These are phyloP conservation scores for Wickerhamiella dianesei DNA, from an alignment of 805 yeast species.

Conservation along the genomic window DNA sequence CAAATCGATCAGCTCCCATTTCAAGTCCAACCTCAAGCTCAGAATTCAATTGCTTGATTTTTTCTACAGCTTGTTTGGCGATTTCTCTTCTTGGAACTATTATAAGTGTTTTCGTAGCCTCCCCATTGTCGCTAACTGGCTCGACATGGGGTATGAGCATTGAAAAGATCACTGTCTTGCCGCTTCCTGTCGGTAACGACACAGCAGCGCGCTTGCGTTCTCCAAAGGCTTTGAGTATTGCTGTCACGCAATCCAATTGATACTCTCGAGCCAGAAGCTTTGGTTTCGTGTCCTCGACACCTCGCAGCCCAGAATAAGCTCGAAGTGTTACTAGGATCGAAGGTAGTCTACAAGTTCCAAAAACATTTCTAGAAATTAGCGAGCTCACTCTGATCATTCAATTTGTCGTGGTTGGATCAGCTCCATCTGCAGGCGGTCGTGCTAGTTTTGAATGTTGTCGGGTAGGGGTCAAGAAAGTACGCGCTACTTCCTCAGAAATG, in stretches of 20 bases:
- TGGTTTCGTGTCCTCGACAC: background rate
- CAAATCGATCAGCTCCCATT: constrained; percentile 38
- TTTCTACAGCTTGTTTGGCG: constrained; percentile 50
- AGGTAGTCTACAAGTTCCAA: too few relatives aligned
- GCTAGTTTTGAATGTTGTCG: too few relatives aligned
- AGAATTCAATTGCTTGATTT: constrained; percentile 38
- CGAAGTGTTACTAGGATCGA: background rate
- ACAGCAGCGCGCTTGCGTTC: constrained; percentile 57
- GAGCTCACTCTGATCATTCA: background rate
- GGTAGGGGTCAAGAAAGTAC: too few relatives aligned
- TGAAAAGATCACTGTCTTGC: constrained; percentile 68
- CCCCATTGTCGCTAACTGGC: constrained; percentile 18
- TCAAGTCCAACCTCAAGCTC: constrained; percentile 47
- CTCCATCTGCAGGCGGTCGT: too few relatives aligned
- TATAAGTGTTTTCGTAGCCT: constrained; percentile 33
- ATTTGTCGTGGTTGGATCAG: too few relatives aligned
- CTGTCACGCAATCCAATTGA: constrained; percentile 55
- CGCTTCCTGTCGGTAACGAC: constrained; percentile 87
- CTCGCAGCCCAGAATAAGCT: background rate
- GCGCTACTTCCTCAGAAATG: too few relatives aligned
- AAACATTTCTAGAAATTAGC: too few relatives aligned
- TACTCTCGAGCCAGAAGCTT: constrained; percentile 26
- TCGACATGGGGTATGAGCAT: constrained; percentile 22
- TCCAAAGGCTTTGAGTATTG: constrained; percentile 37
- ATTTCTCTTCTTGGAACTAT: constrained; percentile 75